A percentile compares a stretch with the other conserved stretches of the same genome.
Evolutionary conservation across 805 yeast species (phyloP).

Genomic region (Peterozyma toletana): DNA sequence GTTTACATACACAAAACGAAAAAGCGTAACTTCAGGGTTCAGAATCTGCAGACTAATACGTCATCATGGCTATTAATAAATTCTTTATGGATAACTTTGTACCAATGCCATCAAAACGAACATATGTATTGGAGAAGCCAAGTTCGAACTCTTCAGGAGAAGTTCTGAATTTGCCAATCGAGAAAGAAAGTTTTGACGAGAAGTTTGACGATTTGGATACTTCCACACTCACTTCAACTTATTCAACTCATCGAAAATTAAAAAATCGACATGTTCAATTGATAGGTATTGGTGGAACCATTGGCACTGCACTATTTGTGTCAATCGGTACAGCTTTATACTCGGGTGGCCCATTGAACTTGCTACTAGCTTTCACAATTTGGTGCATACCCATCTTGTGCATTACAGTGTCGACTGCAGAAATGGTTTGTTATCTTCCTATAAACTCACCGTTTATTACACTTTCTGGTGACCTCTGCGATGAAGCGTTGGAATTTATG

Average conservation of each 20-base stretch:
- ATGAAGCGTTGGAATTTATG: slow-evolving; percentile 35
- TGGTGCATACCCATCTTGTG: slow-evolving; percentile 36
- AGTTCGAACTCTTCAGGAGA: background rate
- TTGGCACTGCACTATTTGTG: slow-evolving; percentile 39
- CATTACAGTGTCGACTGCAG: slow-evolving; percentile 36
- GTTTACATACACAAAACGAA: too few species aligned
- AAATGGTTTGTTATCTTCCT: slow-evolving; percentile 39
- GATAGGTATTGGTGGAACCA: slow-evolving; percentile 43
- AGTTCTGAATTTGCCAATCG: background rate
- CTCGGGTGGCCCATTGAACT: slow-evolving; percentile 33
- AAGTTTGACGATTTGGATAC: background rate
- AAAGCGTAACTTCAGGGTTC: too few species aligned
- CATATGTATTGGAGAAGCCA: background rate
- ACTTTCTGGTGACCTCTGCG: slow-evolving; percentile 38
- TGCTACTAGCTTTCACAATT: slow-evolving; percentile 29
- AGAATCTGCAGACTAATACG: too few species aligned
- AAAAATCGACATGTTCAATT: slow-evolving; percentile 37
- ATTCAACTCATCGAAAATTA: slow-evolving; percentile 20
- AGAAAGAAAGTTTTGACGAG: background rate
- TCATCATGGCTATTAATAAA: too few species aligned
- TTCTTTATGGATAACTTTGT: slow-evolving; percentile 1
- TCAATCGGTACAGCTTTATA: slow-evolving; percentile 31
- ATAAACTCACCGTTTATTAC: slow-evolving; percentile 41
- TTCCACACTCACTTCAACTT: slow-evolving; percentile 1
- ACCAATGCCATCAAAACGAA: background rate